A percentile compares a stretch with the other conserved stretches of the same genome.
Evolutionary conservation across 768 basidiomycete species (phyloP).

Genomic region (Mycena latifolia): DNA sequence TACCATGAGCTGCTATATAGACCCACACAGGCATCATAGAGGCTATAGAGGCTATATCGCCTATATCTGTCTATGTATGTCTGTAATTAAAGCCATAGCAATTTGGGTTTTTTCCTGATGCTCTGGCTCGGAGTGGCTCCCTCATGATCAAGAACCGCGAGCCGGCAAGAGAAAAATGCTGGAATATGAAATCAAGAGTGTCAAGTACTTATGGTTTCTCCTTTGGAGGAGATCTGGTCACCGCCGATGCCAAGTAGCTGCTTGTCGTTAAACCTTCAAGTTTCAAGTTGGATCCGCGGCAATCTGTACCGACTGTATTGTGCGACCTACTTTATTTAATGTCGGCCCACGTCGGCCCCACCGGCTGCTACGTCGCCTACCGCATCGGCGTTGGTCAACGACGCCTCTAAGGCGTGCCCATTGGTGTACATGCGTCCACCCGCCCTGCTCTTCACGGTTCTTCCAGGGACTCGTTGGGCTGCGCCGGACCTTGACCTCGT

Average conservation of each 20-base stretch:
- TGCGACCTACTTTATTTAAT: too few species aligned
- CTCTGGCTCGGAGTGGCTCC: too few species aligned
- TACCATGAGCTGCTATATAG: too few species aligned
- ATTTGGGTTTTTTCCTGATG: too few species aligned
- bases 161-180: neutral
- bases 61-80: too few species aligned
- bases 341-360: neutral
- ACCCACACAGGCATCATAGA: too few species aligned
- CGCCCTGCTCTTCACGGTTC: neutral
- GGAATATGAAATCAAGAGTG: neutral
- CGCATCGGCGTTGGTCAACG: neutral
- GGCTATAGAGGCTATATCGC: too few species aligned
- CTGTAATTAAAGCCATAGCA: too few species aligned
- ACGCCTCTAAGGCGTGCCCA: slow-evolving; percentile 3
- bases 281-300: slow-evolving; percentile 10
- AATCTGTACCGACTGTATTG: neutral
- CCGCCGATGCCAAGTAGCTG: slow-evolving; percentile 16
- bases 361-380: slow-evolving; percentile 4
- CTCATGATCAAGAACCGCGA: too few species aligned
- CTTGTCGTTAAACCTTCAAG: neutral
- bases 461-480: neutral
- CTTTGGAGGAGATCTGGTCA: neutral
- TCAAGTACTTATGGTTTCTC: neutral
- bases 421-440: slow-evolving; percentile 2
- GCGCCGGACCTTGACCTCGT: slow-evolving; percentile 28